These are phyloP conservation scores for Parmales sp. DNA, from an alignment of 108 stramenopile species.

Conservation along the genomic window DNA sequence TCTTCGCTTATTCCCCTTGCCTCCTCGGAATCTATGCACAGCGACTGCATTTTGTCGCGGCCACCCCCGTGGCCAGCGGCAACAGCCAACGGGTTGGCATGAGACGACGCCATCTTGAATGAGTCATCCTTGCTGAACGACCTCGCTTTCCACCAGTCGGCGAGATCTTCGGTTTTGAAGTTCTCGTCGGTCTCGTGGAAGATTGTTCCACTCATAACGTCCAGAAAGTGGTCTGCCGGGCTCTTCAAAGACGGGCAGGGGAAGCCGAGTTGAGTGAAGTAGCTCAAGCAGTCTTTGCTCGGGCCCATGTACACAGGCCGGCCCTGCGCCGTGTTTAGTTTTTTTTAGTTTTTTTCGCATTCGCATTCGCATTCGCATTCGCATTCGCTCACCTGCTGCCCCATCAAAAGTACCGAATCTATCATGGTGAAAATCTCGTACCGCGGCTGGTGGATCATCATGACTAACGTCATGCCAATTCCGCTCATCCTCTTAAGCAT, in stretches of 20 bases:
- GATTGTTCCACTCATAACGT: constrained; percentile 1
- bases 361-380: too few relatives aligned
- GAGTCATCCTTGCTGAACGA: too few relatives aligned
- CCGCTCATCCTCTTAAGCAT: constrained; percentile 48
- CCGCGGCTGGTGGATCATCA: constrained; percentile 81
- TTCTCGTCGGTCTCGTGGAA: neutral
- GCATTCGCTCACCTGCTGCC: neutral
- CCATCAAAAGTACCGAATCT: constrained; percentile 56
- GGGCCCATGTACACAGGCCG: constrained; percentile 10
- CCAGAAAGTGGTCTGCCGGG: neutral
- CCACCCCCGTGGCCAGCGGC: neutral
- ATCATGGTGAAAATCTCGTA: constrained; percentile 67
- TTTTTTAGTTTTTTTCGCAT: too few relatives aligned
- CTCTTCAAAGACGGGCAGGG: neutral
- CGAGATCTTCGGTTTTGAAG: neutral
- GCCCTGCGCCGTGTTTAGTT: too few relatives aligned
- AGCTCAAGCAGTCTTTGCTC: neutral
- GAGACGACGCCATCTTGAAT: too few relatives aligned
- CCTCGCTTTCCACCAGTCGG: neutral
- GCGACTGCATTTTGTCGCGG: too few relatives aligned
- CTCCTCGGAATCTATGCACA: too few relatives aligned
- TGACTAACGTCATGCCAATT: constrained; percentile 60
- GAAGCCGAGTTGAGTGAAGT: neutral
- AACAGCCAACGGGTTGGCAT: neutral
- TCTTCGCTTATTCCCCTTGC: too few relatives aligned